Evolutionary conservation across 2,329 filamentous ascomycete species (phyloP), one percentile per base, ranked within the genome.

Genomic region (Bipolaris zeicola): DNA sequence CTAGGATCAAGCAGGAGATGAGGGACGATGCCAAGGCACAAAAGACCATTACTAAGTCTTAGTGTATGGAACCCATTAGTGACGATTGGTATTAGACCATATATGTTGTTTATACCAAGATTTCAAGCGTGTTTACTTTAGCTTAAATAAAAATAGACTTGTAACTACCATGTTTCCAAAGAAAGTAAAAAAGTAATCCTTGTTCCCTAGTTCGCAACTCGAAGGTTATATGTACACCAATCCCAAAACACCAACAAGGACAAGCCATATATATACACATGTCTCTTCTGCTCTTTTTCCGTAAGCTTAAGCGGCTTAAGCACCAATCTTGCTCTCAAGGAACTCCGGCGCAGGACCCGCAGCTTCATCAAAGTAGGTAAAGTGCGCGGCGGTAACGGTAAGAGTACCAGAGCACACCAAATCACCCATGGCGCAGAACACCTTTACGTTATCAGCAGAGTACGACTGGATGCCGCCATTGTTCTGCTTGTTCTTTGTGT

Each of bases 1-100:
- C 76, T 24, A 74, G 76, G 57, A 81, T 83, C 50, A 83, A 83
- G 71, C 58, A 70, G 48, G 79, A 82, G 66, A 82, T 83, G 79
- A 72, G 80, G 43, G 76, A 80, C 24, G 77, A 77, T 42, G 66
- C 63, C 16, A 65, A 58, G 55, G 67, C 65, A 53, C 63, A 69
- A 51, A 53, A 60, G 37, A 66, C 60, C 7, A 45, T 62, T 16
- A 69, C 63, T 6, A 65, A 66, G 49, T 42, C 46, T 43, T 56
- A 56, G 48, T 31, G 24, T 18, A 14, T 4, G 24, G n/a, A 45
- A 8, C 4, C 14, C 11, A n/a, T 16, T 18, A n/a, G 36, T 33
- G 28, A 13, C n/a, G 18, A 47, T 14, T 11, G 37, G 16, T 18
- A 33, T 42, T 22, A 22, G 31, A 36, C 26, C 33, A 26, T 43